A percentile compares a stretch with the other conserved stretches of the same genome.
phyloP scores from a whole-genome alignment of 2,329 filamentous ascomycete species.

The Colletotrichum sp. region DNA sequence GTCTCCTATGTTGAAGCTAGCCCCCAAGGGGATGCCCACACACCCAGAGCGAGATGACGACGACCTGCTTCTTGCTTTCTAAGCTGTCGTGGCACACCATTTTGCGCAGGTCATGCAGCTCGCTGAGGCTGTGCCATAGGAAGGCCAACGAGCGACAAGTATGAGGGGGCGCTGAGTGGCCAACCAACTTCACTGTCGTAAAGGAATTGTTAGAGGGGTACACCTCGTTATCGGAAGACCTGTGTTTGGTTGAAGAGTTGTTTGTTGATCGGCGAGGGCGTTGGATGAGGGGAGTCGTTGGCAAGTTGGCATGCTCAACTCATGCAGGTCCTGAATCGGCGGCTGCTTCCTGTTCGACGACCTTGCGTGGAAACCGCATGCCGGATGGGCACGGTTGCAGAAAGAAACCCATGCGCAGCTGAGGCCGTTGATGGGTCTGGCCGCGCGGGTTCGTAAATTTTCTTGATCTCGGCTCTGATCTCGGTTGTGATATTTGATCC shows the following conservation, averaged over 20 bases:
- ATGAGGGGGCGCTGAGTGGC: not conserved
- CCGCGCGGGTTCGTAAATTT: not conserved
- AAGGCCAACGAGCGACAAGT: not conserved
- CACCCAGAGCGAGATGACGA: constrained; percentile 6
- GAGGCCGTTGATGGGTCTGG: not conserved
- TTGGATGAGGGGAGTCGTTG: not conserved
- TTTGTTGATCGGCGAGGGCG: not conserved
- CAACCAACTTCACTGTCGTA: not conserved
- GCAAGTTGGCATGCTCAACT: not conserved
- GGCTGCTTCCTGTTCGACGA: not conserved
- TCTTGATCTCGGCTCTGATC: not conserved
- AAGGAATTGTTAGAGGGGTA: not conserved
- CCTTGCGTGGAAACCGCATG: not conserved
- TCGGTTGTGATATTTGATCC: not conserved
- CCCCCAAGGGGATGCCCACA: not conserved
- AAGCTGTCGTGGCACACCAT: not conserved
- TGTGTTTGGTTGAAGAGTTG: not conserved
- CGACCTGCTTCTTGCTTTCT: not conserved
- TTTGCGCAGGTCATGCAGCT: not conserved
- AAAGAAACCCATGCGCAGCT: not conserved
- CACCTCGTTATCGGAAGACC: not conserved
- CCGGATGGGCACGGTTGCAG: not conserved
- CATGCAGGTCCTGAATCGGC: not conserved
- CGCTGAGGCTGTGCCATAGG: not conserved
- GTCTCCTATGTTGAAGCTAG: not conserved